phyloP scores from a whole-genome alignment of 768 basidiomycete species.

The Daedaleopsis sinensis region DNA sequence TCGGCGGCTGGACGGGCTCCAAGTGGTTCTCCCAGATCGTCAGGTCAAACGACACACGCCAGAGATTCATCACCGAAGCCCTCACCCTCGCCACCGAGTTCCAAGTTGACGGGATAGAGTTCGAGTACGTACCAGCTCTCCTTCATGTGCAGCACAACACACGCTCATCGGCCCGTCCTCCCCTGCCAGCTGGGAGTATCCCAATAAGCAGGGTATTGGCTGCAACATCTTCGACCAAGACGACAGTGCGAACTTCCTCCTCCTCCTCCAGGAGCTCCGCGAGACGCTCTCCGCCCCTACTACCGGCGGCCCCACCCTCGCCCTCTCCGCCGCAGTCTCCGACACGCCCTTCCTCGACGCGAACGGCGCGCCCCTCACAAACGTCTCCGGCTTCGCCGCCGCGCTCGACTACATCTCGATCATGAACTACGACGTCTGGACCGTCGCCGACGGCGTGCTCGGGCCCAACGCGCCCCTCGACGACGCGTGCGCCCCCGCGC shows the following conservation, averaged over 20 bases:
- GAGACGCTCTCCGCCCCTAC: no score
- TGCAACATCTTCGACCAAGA: slow-evolving; percentile 59
- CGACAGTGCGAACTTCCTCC: slow-evolving; percentile 78
- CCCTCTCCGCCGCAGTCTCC: slow-evolving; percentile 57
- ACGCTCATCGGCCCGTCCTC: slow-evolving; percentile 2
- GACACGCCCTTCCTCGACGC: slow-evolving; percentile 47
- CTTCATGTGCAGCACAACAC: background rate
- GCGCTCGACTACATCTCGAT: slow-evolving; percentile 66
- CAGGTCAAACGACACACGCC: slow-evolving; percentile 54
- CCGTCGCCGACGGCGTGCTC: slow-evolving; percentile 48
- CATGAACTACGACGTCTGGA: slow-evolving; percentile 73
- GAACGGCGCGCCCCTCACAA: slow-evolving; percentile 55
- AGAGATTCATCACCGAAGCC: slow-evolving; percentile 35
- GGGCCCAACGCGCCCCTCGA: slow-evolving; percentile 89
- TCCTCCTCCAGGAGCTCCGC: slow-evolving; percentile 75
- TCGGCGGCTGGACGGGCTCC: slow-evolving; percentile 77
- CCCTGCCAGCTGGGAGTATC: slow-evolving; percentile 94
- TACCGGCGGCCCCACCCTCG: slow-evolving; percentile 51
- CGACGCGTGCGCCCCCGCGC: slow-evolving; percentile 55
- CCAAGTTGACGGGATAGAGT: slow-evolving; percentile 57
- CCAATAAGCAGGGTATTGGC: slow-evolving; percentile 60
- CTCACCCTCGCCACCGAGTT: slow-evolving; percentile 49
- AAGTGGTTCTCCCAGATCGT: slow-evolving; percentile 62
- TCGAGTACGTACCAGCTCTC: slow-evolving; percentile 27
- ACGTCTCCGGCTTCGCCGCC: slow-evolving; percentile 72